A percentile compares a stretch with the other conserved stretches of the same genome.
These are phyloP conservation scores for Mucor plumbeus DNA, from an alignment of 371 early-diverging fungal species.

Conservation along the genomic window DNA sequence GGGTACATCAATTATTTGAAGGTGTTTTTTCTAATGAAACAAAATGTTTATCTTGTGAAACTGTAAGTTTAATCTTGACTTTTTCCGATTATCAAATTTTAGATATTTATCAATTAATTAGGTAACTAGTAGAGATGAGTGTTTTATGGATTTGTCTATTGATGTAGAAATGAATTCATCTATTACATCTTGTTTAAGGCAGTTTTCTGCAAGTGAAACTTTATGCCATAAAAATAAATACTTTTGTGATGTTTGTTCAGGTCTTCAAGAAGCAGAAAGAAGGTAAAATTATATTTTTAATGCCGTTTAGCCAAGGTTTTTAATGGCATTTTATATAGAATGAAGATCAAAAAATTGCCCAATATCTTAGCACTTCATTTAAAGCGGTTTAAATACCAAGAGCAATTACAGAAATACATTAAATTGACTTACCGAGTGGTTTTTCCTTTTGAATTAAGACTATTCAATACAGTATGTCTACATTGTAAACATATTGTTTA, in stretches of 20 bases:
- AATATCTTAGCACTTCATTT: slow-evolving; percentile 94
- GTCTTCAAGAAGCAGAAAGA: slow-evolving; percentile 96
- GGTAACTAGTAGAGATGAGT: slow-evolving; percentile 93
- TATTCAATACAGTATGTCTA: slow-evolving; percentile 86
- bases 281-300: slow-evolving; percentile 45
- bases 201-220: slow-evolving; percentile 94
- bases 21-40: slow-evolving; percentile 96
- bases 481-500: neutral
- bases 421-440: slow-evolving; percentile 95
- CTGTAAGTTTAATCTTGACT: slow-evolving; percentile 52
- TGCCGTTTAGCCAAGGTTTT: neutral
- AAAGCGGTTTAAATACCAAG: slow-evolving; percentile 97
- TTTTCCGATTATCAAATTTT: neutral
- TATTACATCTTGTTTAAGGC: slow-evolving; percentile 88
- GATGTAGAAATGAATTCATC: slow-evolving; percentile 96
- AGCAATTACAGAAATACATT: slow-evolving; percentile 85
- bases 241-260: slow-evolving; percentile 93
- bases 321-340: slow-evolving; percentile 54
- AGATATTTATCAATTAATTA: slow-evolving; percentile 22
- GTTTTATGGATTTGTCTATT: slow-evolving; percentile 94
- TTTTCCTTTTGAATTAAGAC: slow-evolving; percentile 90
- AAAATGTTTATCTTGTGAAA: slow-evolving; percentile 94
- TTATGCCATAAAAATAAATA: slow-evolving; percentile 96
- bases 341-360: slow-evolving; percentile 94
- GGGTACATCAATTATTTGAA: slow-evolving; percentile 96